These are phyloP conservation scores for Ceratocystis diversiconidia DNA, from an alignment of 2,329 filamentous ascomycete genomes.

Conservation along the genomic window DNA sequence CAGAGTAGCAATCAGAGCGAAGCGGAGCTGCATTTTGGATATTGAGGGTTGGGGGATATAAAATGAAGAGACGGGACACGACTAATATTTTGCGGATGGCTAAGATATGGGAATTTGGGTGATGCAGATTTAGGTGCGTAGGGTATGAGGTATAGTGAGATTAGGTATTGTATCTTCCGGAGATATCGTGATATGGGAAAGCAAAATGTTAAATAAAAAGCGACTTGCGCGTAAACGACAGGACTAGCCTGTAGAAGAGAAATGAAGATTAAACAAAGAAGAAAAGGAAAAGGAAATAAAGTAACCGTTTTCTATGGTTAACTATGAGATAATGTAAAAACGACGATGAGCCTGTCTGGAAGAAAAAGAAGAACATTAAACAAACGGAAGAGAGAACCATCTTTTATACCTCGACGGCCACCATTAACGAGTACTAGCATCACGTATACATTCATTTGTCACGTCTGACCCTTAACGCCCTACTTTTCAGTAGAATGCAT, in stretches of 20 bases:
- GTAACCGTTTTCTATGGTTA: background rate
- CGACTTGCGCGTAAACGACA: slow-evolving; percentile 34
- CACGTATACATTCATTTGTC: no score
- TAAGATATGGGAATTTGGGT: background rate
- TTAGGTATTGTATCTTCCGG: slow-evolving; percentile 3
- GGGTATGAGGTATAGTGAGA: slow-evolving; percentile 25
- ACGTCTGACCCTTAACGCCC: background rate
- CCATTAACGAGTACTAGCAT: background rate
- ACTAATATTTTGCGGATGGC: background rate
- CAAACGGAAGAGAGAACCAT: background rate
- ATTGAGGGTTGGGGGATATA: slow-evolving; percentile 2
- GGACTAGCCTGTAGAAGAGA: slow-evolving; percentile 33
- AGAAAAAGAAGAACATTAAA: slow-evolving; percentile 4
- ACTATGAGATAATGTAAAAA: background rate
- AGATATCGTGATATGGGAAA: background rate
- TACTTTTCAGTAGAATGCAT: background rate
- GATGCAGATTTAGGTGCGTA: slow-evolving; percentile 17
- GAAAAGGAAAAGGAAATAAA: slow-evolving; percentile 15
- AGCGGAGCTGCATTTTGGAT: slow-evolving; percentile 39
- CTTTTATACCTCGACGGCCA: background rate
- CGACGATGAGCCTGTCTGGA: slow-evolving; percentile 14
- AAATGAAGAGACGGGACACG: background rate
- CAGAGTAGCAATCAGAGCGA: slow-evolving; percentile 34
- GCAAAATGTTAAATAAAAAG: slow-evolving; percentile 22
- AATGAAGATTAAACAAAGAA: slow-evolving; percentile 18